Evolutionary conservation across 768 basidiomycete species (phyloP).

Genomic region (Pleurotus giganteus): DNA sequence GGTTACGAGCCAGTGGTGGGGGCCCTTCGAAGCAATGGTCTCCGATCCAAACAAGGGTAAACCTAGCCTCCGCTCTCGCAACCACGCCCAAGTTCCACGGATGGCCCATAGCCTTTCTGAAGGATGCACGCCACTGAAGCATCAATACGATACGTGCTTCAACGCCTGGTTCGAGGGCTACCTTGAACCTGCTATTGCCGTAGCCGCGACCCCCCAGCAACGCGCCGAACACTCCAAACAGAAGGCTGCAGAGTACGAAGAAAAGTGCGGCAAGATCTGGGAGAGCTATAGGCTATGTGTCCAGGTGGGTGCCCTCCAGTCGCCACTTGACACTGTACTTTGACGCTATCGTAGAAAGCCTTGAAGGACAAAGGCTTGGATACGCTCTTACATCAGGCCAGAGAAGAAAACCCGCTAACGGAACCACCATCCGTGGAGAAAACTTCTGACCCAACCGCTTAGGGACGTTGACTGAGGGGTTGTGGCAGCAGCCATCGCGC

Average conservation of each 20-base stretch:
- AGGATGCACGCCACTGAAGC: slow-evolving; percentile 88
- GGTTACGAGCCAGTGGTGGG: not conserved
- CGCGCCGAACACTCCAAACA: slow-evolving; percentile 63
- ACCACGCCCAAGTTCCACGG: too few species aligned
- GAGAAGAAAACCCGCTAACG: slow-evolving; percentile 73
- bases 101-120: slow-evolving; percentile 83
- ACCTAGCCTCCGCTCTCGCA: too few species aligned
- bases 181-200: slow-evolving; percentile 72
- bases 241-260: slow-evolving; percentile 87
- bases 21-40: not conserved
- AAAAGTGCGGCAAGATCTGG: slow-evolving; percentile 84
- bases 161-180: slow-evolving; percentile 98
- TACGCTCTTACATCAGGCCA: slow-evolving; percentile 73
- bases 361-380: slow-evolving; percentile 77
- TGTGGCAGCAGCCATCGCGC: too few species aligned
- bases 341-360: slow-evolving; percentile 53
- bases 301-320: slow-evolving; percentile 52
- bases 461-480: not conserved
- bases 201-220: slow-evolving; percentile 35
- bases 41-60: not conserved
- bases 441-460: not conserved
- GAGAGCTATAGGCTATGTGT: slow-evolving; percentile 77
- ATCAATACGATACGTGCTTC: slow-evolving; percentile 91
- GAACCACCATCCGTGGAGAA: slow-evolving; percentile 44
- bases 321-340: not conserved